These are phyloP conservation scores for Zopfochytrium polystomum DNA, from an alignment of 371 early-diverging fungal species.

Conservation along the genomic window DNA sequence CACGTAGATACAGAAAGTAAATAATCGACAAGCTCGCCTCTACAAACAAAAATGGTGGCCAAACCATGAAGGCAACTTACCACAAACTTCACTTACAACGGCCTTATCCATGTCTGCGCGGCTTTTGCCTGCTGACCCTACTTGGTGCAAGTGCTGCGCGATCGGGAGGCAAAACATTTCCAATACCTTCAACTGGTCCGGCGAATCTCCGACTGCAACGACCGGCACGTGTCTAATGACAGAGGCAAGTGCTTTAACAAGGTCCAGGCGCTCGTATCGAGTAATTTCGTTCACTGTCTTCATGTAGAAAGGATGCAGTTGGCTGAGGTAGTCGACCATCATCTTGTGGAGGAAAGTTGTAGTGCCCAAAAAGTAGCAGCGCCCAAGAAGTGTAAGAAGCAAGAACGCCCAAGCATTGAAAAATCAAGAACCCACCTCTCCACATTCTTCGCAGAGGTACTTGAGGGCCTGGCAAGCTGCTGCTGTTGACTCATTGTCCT, in stretches of 20 bases:
- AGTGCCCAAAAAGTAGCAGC: neutral
- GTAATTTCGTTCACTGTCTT: constrained; percentile 61
- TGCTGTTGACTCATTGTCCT: constrained; percentile 65
- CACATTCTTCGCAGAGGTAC: constrained; percentile 86
- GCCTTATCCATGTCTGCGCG: constrained; percentile 24
- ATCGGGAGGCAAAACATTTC: constrained; percentile 80
- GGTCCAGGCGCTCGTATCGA: constrained; percentile 70
- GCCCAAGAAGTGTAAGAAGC: neutral
- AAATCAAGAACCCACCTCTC: constrained; percentile 55
- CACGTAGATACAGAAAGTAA: constrained; percentile 4
- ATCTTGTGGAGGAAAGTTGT: constrained; percentile 24
- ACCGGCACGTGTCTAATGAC: constrained; percentile 75
- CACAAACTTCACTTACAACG: constrained; percentile 27
- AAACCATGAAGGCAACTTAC: constrained; percentile 15
- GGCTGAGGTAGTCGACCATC: constrained; percentile 65
- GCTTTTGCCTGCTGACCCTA: constrained; percentile 29
- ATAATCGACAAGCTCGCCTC: neutral
- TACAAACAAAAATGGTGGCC: constrained; percentile 28
- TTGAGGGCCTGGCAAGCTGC: constrained; percentile 87
- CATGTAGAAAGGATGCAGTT: constrained; percentile 76
- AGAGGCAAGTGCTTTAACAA: constrained; percentile 86
- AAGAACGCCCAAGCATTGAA: too few species aligned
- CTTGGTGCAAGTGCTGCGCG: constrained; percentile 62
- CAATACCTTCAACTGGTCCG: constrained; percentile 62
- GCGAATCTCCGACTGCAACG: constrained; percentile 13